Conservation (phyloP, 2,329 filamentous ascomycete genomes). For the Apiospora arundinis region DNA sequence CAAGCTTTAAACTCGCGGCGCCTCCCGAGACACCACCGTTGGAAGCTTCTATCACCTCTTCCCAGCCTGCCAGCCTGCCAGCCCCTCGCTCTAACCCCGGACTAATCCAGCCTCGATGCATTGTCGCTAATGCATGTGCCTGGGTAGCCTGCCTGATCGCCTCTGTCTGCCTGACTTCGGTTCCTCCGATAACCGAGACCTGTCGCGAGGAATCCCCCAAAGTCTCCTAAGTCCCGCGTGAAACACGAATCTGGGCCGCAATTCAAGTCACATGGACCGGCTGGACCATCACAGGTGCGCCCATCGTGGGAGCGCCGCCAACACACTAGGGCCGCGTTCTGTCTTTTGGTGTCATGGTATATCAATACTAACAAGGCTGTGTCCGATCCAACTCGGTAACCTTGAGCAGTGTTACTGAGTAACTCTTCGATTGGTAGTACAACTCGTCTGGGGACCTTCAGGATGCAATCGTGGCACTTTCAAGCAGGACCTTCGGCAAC, state of each 20-base stretch:
- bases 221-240: background rate
- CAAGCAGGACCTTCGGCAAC: background rate
- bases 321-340: background rate
- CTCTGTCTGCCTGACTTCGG: background rate
- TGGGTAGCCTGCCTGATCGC: background rate
- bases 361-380: background rate
- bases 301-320: background rate
- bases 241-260: background rate
- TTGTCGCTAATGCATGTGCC: conserved; percentile 6
- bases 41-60: background rate
- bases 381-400: background rate
- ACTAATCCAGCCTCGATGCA: background rate
- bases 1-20: background rate
- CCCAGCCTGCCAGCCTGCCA: too few species aligned
- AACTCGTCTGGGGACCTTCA: background rate
- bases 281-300: background rate
- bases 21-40: conserved; percentile 4
- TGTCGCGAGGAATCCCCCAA: background rate
- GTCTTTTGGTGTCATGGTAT: background rate
- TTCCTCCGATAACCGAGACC: background rate
- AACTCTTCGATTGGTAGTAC: background rate
- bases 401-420: background rate
- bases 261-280: background rate
- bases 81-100: background rate
- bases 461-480: background rate